Evolutionary conservation across 768 basidiomycete genomes (phyloP).

Genomic region (Ramaria sp.): DNA sequence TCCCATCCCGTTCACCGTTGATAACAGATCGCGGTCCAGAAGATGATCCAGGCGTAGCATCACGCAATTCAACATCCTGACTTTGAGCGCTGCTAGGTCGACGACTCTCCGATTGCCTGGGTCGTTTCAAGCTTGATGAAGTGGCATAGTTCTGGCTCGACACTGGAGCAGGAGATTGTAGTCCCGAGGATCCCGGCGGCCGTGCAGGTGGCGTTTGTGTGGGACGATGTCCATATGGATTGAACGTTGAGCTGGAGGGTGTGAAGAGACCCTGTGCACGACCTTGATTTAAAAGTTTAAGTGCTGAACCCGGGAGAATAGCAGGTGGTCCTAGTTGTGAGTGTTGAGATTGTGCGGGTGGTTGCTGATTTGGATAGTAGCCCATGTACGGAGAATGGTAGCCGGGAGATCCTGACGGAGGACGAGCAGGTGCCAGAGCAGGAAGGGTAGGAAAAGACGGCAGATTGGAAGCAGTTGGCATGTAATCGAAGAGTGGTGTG

Average conservation of each 20-base stretch:
- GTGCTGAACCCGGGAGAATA: slow-evolving; percentile 80
- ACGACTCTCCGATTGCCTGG: slow-evolving; percentile 1
- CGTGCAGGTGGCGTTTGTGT: slow-evolving; percentile 32
- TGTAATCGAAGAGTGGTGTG: slow-evolving; percentile 87
- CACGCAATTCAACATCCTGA: neutral
- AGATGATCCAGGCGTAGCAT: neutral
- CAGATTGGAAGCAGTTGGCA: slow-evolving; percentile 52
- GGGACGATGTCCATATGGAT: slow-evolving; percentile 27
- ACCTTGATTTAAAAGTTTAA: slow-evolving; percentile 75
- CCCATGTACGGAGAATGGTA: slow-evolving; percentile 8
- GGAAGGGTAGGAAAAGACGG: slow-evolving; percentile 17
- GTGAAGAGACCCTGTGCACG: slow-evolving; percentile 81
- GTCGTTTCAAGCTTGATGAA: slow-evolving; percentile 2
- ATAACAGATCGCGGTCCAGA: slow-evolving; percentile 6
- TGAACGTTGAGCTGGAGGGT: slow-evolving; percentile 61
- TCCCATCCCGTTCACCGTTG: slow-evolving; percentile 35
- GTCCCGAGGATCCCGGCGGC: slow-evolving; percentile 42
- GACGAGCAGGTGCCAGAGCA: slow-evolving; percentile 40
- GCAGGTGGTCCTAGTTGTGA: slow-evolving; percentile 58
- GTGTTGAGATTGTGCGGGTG: slow-evolving; percentile 12
- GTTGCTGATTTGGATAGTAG: slow-evolving; percentile 19
- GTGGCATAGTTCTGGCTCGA: neutral
- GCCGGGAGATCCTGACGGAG: slow-evolving; percentile 43
- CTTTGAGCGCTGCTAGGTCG: slow-evolving; percentile 3
- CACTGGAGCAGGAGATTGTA: slow-evolving; percentile 25